Percentiles rank a stretch among this genome's conserved stretches.
Conservation (phyloP, 192 early-diverging fungal genomes). For the Linnemannia exigua region DNA sequence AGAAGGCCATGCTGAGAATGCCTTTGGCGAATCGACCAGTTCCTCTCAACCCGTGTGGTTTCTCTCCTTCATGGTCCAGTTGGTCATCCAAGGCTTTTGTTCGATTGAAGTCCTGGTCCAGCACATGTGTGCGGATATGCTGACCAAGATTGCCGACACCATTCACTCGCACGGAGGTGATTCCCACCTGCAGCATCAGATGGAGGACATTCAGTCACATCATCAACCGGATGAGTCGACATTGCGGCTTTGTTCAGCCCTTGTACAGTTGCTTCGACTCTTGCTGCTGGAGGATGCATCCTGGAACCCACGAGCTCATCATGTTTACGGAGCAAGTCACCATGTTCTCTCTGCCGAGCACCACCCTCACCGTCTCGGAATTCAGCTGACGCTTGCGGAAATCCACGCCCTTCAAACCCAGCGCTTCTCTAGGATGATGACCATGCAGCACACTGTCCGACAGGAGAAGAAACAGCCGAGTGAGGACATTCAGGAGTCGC, state of each 20-base stretch:
- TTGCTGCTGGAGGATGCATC: conserved; percentile 39
- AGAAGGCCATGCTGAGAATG: neutral
- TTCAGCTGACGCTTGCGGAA: conserved; percentile 38
- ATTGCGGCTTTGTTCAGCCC: conserved; percentile 35
- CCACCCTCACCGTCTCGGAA: conserved; percentile 14
- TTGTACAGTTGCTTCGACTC: conserved; percentile 30
- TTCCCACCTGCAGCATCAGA: conserved; percentile 12
- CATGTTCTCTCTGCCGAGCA: conserved; percentile 22
- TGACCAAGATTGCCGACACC: conserved; percentile 26
- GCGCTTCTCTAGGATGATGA: conserved; percentile 37
- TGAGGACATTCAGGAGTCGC: neutral
- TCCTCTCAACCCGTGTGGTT: conserved; percentile 30
- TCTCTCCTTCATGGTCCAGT: conserved; percentile 44
- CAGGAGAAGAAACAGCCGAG: neutral
- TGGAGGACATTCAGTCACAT: neutral
- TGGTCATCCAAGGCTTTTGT: conserved; percentile 50
- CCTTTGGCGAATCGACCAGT: neutral
- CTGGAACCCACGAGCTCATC: conserved; percentile 24
- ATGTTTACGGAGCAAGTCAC: conserved; percentile 31
- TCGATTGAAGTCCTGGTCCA: conserved; percentile 44
- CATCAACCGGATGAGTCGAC: conserved; percentile 20
- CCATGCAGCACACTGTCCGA: conserved; percentile 15
- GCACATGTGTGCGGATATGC: conserved; percentile 35
- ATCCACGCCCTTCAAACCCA: conserved; percentile 50
- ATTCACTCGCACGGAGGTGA: conserved; percentile 23